Base-by-base conservation (phyloP, 1,284 basidiomycete species). In the Fomitopsis pinicola region DNA sequence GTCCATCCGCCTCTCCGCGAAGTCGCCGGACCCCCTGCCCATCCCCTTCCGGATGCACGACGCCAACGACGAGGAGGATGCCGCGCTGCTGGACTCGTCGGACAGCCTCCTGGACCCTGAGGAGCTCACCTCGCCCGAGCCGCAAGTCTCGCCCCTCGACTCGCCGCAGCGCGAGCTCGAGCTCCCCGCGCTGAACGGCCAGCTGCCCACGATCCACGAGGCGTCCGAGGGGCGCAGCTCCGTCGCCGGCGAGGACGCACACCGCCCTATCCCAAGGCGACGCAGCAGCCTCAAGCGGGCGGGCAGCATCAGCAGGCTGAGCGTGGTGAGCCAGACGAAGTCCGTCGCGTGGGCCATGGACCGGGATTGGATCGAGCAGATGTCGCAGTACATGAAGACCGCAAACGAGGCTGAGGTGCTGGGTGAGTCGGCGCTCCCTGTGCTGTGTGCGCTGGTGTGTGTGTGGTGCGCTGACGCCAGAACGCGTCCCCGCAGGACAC, bases 291-390 rank as follows among this genome's bases (percentile, higher is more conserved):
- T 89, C 63, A 88, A 83, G 73, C 81, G 84, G 57, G 72, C 62
- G 36, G 76, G 74, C 61, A 78, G 75, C 63, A 74, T 76, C 53
- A 77, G 75, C 65, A 74, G 79, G 48, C 69, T 80, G 58, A 87
- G 84, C 64, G 75, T 80, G 55, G 79, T 77, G 42, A 83, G 86
- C 63, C 76, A 84, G 38, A 73, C 76, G n/a, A 89, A 89, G 75
- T 82, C 83, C 8, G 88, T 89, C 8, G 86, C 87, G 40, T 89
- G 88, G 88, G 88, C 88, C 36, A 87, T 88, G 75, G 81, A 85
- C 60, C 78, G 77, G 19, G 85, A 85, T 60, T 79, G 83, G 75
- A 76, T 80, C 42, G 79, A 80, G 10, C 84, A 85, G 65, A 76
- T 87, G 64, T 76, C 78, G 33, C 81, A 81, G 66, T 87, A 85